Percentiles rank a stretch among this genome's conserved stretches.
Conservation (phyloP, 2,329 filamentous ascomycete genomes). For the Cadophora malorum region DNA sequence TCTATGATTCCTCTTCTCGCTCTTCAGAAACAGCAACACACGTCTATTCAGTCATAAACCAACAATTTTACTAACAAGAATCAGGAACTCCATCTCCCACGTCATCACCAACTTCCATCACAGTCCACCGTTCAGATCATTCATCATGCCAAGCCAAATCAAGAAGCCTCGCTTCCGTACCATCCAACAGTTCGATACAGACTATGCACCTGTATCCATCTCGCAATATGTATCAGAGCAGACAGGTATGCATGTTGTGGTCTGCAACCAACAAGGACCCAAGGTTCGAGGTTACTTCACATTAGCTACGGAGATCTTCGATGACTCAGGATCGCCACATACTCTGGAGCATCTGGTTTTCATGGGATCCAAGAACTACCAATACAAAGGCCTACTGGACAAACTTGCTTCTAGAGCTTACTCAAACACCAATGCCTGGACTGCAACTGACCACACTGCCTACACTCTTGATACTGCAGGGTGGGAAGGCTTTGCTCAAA, state of each 20-base stretch:
- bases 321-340: constrained; percentile 92
- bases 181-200: constrained; percentile 83
- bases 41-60: neutral
- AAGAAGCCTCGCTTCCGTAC: constrained; percentile 74
- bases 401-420: constrained; percentile 94
- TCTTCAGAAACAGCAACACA: neutral
- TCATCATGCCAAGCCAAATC: constrained; percentile 61
- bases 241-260: constrained; percentile 93
- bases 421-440: constrained; percentile 96
- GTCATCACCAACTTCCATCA: too few relatives aligned
- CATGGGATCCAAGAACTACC: constrained; percentile 92
- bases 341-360: constrained; percentile 84
- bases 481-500: constrained; percentile 96
- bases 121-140: neutral
- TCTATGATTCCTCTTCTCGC: neutral
- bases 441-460: constrained; percentile 92
- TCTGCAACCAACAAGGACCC: constrained; percentile 91
- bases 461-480: constrained; percentile 95
- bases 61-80: neutral
- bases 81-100: neutral
- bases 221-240: constrained; percentile 95
- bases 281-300: constrained; percentile 96
- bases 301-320: constrained; percentile 94
- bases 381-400: constrained; percentile 93
- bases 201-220: constrained; percentile 88